Evolutionary conservation across 2,329 filamentous ascomycete genomes (phyloP).

Genomic region (Xylaria digitata): DNA sequence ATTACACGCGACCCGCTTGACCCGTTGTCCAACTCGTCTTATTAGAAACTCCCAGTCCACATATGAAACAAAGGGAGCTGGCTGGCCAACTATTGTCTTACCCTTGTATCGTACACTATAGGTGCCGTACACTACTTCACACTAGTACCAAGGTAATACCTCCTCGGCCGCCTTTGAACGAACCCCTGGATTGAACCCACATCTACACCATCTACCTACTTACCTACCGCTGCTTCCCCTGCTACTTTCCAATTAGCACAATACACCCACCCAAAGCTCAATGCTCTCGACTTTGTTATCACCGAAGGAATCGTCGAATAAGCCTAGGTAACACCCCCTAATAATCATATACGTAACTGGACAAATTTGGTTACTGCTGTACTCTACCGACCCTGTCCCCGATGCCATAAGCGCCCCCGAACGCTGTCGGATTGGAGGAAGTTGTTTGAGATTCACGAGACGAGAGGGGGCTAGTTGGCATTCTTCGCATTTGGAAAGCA

Average conservation of each 20-base stretch:
- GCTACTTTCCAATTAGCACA: constrained; percentile 29
- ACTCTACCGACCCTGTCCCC: constrained; percentile 33
- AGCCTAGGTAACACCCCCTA: constrained; percentile 20
- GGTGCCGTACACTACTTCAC: constrained; percentile 19
- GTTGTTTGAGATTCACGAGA: constrained; percentile 36
- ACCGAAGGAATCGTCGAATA: constrained; percentile 28
- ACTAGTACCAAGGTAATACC: constrained; percentile 8
- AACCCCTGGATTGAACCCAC: constrained; percentile 47
- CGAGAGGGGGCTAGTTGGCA: constrained; percentile 42
- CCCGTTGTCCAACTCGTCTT: constrained; percentile 33
- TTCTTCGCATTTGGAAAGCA: constrained; percentile 44
- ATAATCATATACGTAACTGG: constrained; percentile 19
- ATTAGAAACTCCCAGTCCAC: constrained; percentile 42
- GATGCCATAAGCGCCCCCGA: constrained; percentile 39
- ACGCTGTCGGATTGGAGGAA: constrained; percentile 37
- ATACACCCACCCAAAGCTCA: constrained; percentile 30
- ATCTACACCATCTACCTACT: constrained; percentile 25
- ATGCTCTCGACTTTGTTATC: constrained; percentile 19
- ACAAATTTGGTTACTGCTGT: constrained; percentile 22
- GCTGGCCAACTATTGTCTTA: constrained; percentile 33
- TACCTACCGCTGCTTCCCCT: constrained; percentile 19
- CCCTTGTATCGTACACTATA: constrained; percentile 21
- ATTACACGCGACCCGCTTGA: constrained; percentile 23
- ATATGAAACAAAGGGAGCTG: constrained; percentile 42
- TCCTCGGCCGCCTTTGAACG: constrained; percentile 25